Conservation (phyloP, 306 rosid species). For the apple (Malus domestica) region DNA sequence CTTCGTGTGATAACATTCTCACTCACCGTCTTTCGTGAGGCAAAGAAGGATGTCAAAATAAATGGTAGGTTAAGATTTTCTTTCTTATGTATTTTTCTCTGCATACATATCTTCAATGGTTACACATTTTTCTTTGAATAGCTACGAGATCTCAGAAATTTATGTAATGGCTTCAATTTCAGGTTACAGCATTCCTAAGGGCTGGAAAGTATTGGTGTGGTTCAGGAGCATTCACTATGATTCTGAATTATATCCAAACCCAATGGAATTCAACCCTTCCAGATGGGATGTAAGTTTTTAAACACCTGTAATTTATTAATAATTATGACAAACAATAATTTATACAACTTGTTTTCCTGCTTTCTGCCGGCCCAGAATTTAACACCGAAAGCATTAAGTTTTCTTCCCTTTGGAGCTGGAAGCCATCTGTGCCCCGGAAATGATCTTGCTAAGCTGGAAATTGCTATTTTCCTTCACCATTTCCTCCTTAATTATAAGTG, state of each 20-base stretch:
- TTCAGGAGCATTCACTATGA: constrained; percentile 76
- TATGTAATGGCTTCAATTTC: constrained; percentile 7
- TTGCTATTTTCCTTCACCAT: constrained; percentile 71
- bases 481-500: constrained; percentile 59
- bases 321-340: not conserved
- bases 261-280: constrained; percentile 65
- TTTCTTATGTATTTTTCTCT: not conserved
- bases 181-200: constrained; percentile 80
- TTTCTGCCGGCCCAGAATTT: constrained; percentile 13
- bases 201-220: constrained; percentile 87
- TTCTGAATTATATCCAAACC: constrained; percentile 70
- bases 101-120: not conserved
- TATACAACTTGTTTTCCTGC: not conserved
- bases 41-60: constrained; percentile 57
- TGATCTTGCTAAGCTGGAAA: constrained; percentile 67
- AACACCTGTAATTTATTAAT: not conserved
- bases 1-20: constrained; percentile 76
- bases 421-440: constrained; percentile 69
- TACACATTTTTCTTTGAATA: not conserved
- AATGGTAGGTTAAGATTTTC: constrained; percentile 35
- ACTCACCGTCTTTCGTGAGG: constrained; percentile 69
- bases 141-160: not conserved
- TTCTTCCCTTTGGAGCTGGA: constrained; percentile 91
- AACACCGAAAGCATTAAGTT: constrained; percentile 62
- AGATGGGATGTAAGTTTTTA: constrained; percentile 71